These are phyloP conservation scores for Cicer bijugum DNA, from an alignment of 306 rosid species.

Conservation along the genomic window DNA sequence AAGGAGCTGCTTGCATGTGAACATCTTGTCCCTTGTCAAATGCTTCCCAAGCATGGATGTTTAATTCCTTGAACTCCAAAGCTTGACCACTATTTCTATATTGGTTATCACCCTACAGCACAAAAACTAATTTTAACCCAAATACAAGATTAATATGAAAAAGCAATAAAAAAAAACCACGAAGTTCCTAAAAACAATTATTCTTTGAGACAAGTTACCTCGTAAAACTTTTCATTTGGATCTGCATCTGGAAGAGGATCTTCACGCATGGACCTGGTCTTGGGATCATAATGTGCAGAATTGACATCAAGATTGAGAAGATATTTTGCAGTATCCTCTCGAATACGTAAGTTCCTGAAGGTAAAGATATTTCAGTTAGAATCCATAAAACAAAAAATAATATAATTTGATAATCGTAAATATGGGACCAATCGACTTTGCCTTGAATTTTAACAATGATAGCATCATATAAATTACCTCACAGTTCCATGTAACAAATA, in stretches of 20 bases:
- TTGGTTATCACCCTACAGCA: slow-evolving; percentile 54
- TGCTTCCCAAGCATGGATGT: slow-evolving; percentile 49
- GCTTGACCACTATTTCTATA: slow-evolving; percentile 52
- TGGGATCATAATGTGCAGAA: slow-evolving; percentile 45
- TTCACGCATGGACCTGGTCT: slow-evolving; percentile 71
- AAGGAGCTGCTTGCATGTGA: slow-evolving; percentile 74
- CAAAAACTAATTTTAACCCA: neutral
- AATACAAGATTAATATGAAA: neutral
- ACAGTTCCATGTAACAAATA: slow-evolving; percentile 42
- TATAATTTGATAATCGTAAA: neutral
- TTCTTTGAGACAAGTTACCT: slow-evolving; percentile 41
- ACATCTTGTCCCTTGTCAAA: slow-evolving; percentile 61
- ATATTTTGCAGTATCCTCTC: slow-evolving; percentile 48
- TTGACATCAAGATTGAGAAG: slow-evolving; percentile 47
- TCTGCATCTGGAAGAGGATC: slow-evolving; percentile 81
- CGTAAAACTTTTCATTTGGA: slow-evolving; percentile 70
- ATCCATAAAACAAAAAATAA: neutral
- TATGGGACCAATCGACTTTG: neutral
- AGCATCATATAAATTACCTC: neutral
- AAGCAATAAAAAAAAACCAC: neutral
- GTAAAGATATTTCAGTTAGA: slow-evolving; percentile 30
- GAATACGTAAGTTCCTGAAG: slow-evolving; percentile 46
- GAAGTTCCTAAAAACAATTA: neutral
- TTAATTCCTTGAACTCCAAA: slow-evolving; percentile 43
- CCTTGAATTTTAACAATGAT: neutral